These are phyloP conservation scores for Fusarium coffeatum DNA, from an alignment of 2,329 filamentous ascomycete genomes.

Conservation along the genomic window DNA sequence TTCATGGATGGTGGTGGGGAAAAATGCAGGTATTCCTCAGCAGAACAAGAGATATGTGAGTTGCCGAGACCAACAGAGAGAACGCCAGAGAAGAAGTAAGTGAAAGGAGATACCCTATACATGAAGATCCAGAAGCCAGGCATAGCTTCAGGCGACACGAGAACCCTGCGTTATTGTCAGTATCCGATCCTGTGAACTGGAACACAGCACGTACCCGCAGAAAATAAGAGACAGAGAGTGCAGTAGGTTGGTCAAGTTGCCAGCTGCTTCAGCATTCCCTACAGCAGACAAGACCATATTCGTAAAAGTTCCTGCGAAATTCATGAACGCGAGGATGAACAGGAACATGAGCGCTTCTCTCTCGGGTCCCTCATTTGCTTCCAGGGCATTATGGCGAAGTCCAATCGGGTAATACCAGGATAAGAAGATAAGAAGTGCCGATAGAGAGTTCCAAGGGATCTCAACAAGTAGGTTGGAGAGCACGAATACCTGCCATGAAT, in stretches of 20 bases:
- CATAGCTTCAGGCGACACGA: conserved; percentile 57
- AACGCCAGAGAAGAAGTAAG: conserved; percentile 81
- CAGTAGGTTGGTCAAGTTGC: conserved; percentile 73
- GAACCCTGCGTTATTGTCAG: neutral
- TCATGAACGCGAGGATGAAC: conserved; percentile 70
- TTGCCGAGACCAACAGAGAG: conserved; percentile 77
- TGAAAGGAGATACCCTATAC: conserved; percentile 84
- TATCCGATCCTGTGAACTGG: too few species aligned
- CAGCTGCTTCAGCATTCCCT: conserved; percentile 73
- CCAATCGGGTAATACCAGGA: conserved; percentile 79
- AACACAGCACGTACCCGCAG: conserved; percentile 21
- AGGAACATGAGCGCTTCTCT: conserved; percentile 74
- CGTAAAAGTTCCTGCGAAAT: conserved; percentile 75
- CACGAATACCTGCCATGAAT: conserved; percentile 75
- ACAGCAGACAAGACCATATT: conserved; percentile 73
- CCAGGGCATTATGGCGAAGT: conserved; percentile 68
- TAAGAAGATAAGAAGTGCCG: conserved; percentile 72
- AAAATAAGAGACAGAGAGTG: conserved; percentile 69
- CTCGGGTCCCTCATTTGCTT: conserved; percentile 60
- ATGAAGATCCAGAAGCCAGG: conserved; percentile 62
- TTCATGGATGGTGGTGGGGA: conserved; percentile 67
- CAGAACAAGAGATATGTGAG: conserved; percentile 71
- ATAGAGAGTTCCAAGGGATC: conserved; percentile 75
- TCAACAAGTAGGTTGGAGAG: conserved; percentile 75
- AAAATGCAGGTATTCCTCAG: conserved; percentile 77